These are phyloP conservation scores for Fusarium sp. DNA, from an alignment of 2,329 filamentous ascomycete genomes.

Conservation along the genomic window DNA sequence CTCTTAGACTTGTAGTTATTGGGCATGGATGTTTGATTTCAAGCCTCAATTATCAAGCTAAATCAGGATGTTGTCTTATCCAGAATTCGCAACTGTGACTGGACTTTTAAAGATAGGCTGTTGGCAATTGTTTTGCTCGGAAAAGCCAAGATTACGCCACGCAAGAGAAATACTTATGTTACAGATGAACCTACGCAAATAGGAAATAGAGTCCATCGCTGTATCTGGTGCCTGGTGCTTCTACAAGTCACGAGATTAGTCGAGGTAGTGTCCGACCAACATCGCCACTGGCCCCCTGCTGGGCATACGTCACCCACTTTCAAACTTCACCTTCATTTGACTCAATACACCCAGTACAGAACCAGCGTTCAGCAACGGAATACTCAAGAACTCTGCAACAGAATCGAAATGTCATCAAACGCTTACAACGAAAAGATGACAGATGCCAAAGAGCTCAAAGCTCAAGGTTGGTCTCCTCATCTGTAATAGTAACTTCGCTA, in stretches of 20 bases:
- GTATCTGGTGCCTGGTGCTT: no score
- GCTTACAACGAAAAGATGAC: background rate
- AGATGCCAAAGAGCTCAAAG: accelerated
- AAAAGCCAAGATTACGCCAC: background rate
- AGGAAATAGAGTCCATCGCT: no score
- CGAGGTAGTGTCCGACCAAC: background rate
- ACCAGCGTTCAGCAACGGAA: accelerated
- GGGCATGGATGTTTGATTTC: no score
- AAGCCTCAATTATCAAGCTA: accelerated
- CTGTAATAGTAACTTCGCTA: background rate
- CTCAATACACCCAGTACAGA: background rate
- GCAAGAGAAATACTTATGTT: no score
- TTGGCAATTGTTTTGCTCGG: accelerated
- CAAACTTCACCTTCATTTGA: background rate
- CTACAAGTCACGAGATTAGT: background rate
- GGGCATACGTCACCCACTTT: background rate
- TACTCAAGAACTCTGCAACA: accelerated
- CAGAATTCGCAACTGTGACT: background rate
- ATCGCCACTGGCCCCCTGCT: background rate
- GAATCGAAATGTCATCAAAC: background rate
- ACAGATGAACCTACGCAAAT: no score
- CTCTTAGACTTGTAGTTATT: constrained; percentile 16
- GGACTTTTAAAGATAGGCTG: accelerated
- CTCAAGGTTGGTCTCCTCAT: background rate
- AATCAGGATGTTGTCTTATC: background rate